Percentiles rank a stretch among this genome's conserved stretches.
These are phyloP conservation scores for Boletus sp. DNA, from an alignment of 1,284 basidiomycete genomes.

Conservation along the genomic window DNA sequence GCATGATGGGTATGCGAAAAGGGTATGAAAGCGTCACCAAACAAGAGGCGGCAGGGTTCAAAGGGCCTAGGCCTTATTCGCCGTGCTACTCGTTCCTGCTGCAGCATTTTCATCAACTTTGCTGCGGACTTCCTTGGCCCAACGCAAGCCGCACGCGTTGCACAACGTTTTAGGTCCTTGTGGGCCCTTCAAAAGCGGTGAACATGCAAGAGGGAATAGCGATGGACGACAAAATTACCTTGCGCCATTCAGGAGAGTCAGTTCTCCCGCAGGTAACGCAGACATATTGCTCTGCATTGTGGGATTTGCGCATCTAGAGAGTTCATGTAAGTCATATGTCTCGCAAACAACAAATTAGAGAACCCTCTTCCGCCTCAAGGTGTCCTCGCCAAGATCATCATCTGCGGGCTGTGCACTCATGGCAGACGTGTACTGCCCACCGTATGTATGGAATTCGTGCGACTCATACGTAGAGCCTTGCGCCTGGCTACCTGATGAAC, in stretches of 20 bases:
- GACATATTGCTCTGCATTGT: conserved; percentile 60
- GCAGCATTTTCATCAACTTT: conserved; percentile 33
- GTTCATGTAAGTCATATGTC: conserved; percentile 4
- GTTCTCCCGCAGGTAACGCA: conserved; percentile 77
- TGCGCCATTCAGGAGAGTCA: conserved; percentile 82
- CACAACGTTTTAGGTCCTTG: conserved; percentile 82
- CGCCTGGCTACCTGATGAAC: conserved; percentile 11
- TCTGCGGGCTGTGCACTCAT: conserved; percentile 22
- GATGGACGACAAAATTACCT: conserved; percentile 41
- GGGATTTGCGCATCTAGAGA: conserved; percentile 44
- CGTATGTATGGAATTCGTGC: conserved; percentile 12
- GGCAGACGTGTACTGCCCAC: conserved; percentile 17
- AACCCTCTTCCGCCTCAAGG: conserved; percentile 41
- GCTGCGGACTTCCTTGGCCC: conserved; percentile 67
- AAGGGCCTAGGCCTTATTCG: conserved; percentile 14
- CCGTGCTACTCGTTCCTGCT: conserved; percentile 22
- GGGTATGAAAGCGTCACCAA: no score
- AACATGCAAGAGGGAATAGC: conserved; percentile 13
- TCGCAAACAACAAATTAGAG: background rate
- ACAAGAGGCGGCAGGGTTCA: background rate
- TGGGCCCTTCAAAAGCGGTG: conserved; percentile 53
- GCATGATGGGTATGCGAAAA: no score
- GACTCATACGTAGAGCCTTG: conserved; percentile 22
- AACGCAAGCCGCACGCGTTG: conserved; percentile 82
- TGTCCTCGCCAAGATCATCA: conserved; percentile 28